Base-by-base conservation (phyloP, 2,329 filamentous ascomycete species). In the Trichoderma koningiopsis region DNA sequence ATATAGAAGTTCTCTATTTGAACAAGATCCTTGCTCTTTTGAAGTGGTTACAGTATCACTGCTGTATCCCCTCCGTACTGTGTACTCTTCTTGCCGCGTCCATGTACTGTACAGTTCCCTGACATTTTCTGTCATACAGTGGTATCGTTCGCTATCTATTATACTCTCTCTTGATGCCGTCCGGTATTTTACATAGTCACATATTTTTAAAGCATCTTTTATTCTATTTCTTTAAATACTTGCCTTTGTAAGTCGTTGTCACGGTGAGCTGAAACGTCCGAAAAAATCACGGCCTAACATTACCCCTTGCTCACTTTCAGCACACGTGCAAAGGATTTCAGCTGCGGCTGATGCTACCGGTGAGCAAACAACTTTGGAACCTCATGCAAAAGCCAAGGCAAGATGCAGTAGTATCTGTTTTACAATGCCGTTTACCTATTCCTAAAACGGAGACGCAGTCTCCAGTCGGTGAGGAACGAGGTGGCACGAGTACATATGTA, bases 331-430 rank as follows among this genome's bases (percentile, higher is more conserved):
- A 55, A 55, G 52, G 22, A 29, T 55, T 35, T 65, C 52, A 65
- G 62, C 62, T 57, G 62, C 62, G 62, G 62, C 62, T 65, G 62
- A 57, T 57, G 29, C 62, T 33, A n/a, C 53, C 37, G 53, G 62
- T 65, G 49, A 64, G 33, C 47, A 11, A 22, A 52, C 10, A 31
- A 62, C 29, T 22, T 22, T 35, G n/a, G 40, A 55, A 22, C 37
- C 37, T n/a, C 40, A 19, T 43, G 40, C 40, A 43, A n/a, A n/a
- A n/a, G 40, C 40, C 40, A 43, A 43, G 40, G 49, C 22, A 55
- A 43, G 61, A 24, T n/a, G 49, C 43, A 56, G 33, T 19, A 22
- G 49, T 11, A 22, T 37, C n/a, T 56, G 61, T 64, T 56, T 57
- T 57, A 47, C 37, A 33, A 47, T 14, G 22, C 24, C 27, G 22